These are phyloP conservation scores for Grosmannia serpens DNA, from an alignment of 2,329 filamentous ascomycete genomes.

Conservation along the genomic window DNA sequence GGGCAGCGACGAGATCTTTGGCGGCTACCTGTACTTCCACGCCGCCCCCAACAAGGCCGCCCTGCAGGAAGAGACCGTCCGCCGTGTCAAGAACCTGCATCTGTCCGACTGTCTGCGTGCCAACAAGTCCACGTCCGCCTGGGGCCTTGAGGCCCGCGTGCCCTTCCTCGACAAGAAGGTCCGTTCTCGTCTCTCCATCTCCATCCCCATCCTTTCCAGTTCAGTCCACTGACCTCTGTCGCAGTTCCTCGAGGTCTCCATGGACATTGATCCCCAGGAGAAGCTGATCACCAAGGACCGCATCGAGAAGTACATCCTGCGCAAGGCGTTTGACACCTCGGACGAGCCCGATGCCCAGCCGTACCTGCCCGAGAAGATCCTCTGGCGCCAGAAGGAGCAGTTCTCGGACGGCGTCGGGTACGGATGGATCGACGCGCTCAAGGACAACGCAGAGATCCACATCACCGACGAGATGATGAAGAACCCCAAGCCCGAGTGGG, in stretches of 20 bases:
- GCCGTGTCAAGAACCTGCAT: conserved; percentile 92
- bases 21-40: conserved; percentile 98
- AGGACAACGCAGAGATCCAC: conserved; percentile 81
- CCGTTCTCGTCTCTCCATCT: too few relatives aligned
- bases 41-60: conserved; percentile 78
- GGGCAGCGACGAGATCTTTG: conserved; percentile 96
- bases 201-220: too few relatives aligned
- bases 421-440: conserved; percentile 96
- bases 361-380: conserved; percentile 91
- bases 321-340: conserved; percentile 91
- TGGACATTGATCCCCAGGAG: conserved; percentile 88
- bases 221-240: too few relatives aligned
- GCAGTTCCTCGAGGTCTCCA: conserved; percentile 79
- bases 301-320: conserved; percentile 96
- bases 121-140: conserved; percentile 98
- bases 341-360: conserved; percentile 71
- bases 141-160: conserved; percentile 95
- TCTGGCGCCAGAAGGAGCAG: conserved; percentile 99
- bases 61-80: conserved; percentile 94
- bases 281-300: conserved; percentile 89
- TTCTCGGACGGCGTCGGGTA: conserved; percentile 98
- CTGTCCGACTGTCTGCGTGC: conserved; percentile 91
- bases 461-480: conserved; percentile 97
- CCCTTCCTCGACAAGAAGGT: conserved; percentile 92
- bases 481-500: conserved; percentile 96